Percentiles rank a stretch among this genome's conserved stretches.
Evolutionary conservation across 2,329 filamentous ascomycete species (phyloP).

Genomic region (Pezicula neosporulosa): DNA sequence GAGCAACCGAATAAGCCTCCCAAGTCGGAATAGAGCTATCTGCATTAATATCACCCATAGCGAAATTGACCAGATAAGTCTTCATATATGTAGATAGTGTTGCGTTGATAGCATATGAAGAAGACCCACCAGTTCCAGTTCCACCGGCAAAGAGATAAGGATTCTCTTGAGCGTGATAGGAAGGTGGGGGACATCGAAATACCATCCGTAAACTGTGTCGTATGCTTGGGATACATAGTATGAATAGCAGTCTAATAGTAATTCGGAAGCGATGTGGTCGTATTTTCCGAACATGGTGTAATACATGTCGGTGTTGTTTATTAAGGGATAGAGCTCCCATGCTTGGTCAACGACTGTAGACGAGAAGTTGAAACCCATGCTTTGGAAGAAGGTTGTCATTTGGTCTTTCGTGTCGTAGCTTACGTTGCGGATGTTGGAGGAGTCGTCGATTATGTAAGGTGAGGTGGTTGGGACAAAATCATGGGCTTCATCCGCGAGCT

Average conservation of each 20-base stretch:
- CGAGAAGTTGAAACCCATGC: not conserved
- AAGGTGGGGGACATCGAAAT: not conserved
- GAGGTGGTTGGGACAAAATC: constrained; percentile 1
- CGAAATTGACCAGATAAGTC: constrained; percentile 1
- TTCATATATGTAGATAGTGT: constrained; percentile 1
- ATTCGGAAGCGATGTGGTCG: not conserved
- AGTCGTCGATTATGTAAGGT: constrained; percentile 1
- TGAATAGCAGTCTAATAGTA: not conserved
- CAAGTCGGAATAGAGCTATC: not conserved
- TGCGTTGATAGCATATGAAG: not conserved
- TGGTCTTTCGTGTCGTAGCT: constrained; percentile 1
- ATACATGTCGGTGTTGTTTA: constrained; percentile 4
- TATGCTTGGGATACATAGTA: constrained; percentile 2
- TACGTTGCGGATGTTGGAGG: constrained; percentile 1
- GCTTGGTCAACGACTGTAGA: not conserved
- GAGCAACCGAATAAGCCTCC: not conserved
- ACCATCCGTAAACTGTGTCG: not conserved
- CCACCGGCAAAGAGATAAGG: constrained; percentile 2
- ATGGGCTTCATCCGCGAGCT: constrained; percentile 1
- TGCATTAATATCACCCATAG: constrained; percentile 1
- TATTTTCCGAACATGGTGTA: constrained; percentile 6
- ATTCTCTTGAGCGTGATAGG: constrained; percentile 3
- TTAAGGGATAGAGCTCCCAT: constrained; percentile 1
- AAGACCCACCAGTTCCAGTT: constrained; percentile 1
- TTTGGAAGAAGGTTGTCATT: constrained; percentile 1